Conservation (phyloP, 2,329 filamentous ascomycete species). For the Cordyceps fumosorosea region DNA sequence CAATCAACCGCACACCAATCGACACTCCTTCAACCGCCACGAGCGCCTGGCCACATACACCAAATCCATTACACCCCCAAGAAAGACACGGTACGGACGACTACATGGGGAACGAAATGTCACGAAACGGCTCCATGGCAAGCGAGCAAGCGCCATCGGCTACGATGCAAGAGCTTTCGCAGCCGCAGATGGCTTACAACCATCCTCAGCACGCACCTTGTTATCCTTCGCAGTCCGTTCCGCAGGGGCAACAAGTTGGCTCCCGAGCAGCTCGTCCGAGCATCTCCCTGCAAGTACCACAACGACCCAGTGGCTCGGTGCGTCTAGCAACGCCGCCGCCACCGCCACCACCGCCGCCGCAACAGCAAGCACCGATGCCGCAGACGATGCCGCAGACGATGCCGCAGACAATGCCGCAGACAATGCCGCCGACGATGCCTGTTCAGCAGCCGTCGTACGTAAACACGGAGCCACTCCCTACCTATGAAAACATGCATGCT, state of each 20-base stretch:
- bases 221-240: conserved; percentile 1
- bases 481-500: conserved; percentile 12
- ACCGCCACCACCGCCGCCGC: conserved; percentile 39
- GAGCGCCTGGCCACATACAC: conserved; percentile 38
- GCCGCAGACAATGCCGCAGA: not conserved
- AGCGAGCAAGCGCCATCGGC: conserved; percentile 61
- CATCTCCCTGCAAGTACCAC: conserved; percentile 36
- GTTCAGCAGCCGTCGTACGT: not conserved
- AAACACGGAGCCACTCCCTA: not conserved
- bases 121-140: conserved; percentile 42
- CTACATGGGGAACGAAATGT: not conserved
- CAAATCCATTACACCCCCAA: not conserved
- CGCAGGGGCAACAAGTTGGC: not conserved
- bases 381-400: not conserved
- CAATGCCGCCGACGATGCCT: not conserved
- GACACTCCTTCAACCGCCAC: conserved; percentile 66
- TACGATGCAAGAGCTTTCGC: conserved; percentile 28
- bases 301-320: conserved; percentile 53
- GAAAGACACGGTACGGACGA: not conserved
- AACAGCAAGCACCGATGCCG: not conserved
- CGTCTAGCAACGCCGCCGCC: conserved; percentile 54
- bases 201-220: not conserved
- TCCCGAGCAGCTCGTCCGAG: conserved; percentile 27
- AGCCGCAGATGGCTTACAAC: not conserved
- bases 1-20: conserved; percentile 53